These are phyloP conservation scores for Aspergillus sp. DNA, from an alignment of 2,329 filamentous ascomycete genomes.

Conservation along the genomic window DNA sequence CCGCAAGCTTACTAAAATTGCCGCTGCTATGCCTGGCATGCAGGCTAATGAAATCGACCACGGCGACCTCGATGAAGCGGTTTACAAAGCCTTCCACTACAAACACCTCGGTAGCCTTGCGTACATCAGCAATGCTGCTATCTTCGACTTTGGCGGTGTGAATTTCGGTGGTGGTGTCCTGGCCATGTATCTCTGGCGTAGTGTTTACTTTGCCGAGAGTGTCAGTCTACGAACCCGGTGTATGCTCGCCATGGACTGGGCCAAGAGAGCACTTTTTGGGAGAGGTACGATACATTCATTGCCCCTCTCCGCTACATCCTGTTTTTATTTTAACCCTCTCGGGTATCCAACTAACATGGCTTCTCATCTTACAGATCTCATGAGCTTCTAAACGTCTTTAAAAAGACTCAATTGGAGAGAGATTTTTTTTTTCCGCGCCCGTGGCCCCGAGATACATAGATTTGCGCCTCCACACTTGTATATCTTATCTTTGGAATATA, in stretches of 20 bases:
- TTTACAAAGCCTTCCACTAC: conserved; percentile 95
- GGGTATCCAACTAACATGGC: not conserved
- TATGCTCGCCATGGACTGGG: conserved; percentile 96
- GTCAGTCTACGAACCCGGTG: conserved; percentile 88
- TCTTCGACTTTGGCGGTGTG: conserved; percentile 85
- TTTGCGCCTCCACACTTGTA: not conserved
- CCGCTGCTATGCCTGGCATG: conserved; percentile 73
- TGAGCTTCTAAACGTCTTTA: conserved; percentile 48
- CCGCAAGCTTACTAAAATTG: conserved; percentile 89
- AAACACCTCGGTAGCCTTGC: conserved; percentile 86
- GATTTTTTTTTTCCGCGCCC: not conserved
- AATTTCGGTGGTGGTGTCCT: conserved; percentile 79
- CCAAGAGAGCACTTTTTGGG: conserved; percentile 92
- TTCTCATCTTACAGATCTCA: conserved; percentile 44
- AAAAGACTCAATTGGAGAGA: not conserved
- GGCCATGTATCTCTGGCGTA: conserved; percentile 95
- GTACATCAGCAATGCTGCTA: conserved; percentile 93
- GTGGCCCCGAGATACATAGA: not conserved
- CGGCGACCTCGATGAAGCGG: conserved; percentile 85
- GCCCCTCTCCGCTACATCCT: not conserved
- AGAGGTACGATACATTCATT: conserved; percentile 65
- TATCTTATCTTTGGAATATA: not conserved
- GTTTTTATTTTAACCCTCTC: not conserved
- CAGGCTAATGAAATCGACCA: conserved; percentile 77
- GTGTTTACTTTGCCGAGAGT: conserved; percentile 95